Conservation (phyloP, 306 rosid genomes). For the Trifolium pratense region DNA sequence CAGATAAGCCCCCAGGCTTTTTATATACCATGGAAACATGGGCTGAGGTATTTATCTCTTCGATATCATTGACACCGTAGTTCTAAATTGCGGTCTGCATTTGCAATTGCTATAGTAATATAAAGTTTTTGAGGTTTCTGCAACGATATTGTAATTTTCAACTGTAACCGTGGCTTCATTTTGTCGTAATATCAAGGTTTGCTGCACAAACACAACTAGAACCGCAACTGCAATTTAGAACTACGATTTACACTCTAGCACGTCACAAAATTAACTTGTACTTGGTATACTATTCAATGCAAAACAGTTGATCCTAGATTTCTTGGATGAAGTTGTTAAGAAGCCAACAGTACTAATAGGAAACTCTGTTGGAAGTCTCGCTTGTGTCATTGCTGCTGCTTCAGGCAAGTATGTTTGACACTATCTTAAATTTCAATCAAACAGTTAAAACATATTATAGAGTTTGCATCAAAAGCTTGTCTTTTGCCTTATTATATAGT, state of each 20-base stretch:
- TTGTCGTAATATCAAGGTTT: background rate
- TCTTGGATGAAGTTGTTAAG: constrained; percentile 73
- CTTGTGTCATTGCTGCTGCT: constrained; percentile 90
- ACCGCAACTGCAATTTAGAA: background rate
- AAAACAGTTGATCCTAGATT: constrained; percentile 82
- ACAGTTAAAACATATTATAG: background rate
- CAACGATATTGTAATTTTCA: background rate
- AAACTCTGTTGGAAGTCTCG: constrained; percentile 96
- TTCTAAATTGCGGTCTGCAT: background rate
- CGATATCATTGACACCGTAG: background rate
- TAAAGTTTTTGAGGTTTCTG: background rate
- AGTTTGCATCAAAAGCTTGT: constrained; percentile 23
- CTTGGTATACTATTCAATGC: background rate
- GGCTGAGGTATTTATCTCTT: constrained; percentile 64
- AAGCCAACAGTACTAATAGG: constrained; percentile 87
- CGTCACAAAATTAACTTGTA: constrained; percentile 16
- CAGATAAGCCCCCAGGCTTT: constrained; percentile 84
- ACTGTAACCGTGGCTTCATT: background rate
- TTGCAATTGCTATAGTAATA: background rate
- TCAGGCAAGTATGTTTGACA: constrained; percentile 59
- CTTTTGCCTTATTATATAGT: constrained; percentile 41
- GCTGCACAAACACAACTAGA: background rate
- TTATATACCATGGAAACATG: constrained; percentile 89
- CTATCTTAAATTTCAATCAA: constrained; percentile 5
- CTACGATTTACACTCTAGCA: background rate